phyloP scores from a whole-genome alignment of 139 green algal genomes.

The Coelastrella sp. region DNA sequence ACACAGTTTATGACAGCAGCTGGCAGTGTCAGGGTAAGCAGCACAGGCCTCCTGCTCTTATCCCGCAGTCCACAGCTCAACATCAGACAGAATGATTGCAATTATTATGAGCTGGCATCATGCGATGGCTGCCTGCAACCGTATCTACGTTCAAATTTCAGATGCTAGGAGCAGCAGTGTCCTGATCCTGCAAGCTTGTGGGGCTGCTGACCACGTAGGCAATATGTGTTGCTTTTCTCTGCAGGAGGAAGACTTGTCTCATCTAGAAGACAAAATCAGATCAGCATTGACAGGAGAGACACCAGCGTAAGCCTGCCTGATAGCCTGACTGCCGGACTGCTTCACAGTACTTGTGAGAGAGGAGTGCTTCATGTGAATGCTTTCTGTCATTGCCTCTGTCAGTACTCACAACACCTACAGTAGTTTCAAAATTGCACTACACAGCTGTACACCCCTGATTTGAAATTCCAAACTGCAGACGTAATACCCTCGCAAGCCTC shows the following conservation, averaged over 20 bases:
- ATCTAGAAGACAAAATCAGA: constrained; percentile 50
- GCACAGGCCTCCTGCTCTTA: not conserved
- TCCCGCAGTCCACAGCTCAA: not conserved
- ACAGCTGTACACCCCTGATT: not conserved
- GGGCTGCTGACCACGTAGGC: not conserved
- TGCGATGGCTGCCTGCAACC: not conserved
- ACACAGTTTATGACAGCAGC: constrained; percentile 48
- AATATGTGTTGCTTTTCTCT: not conserved
- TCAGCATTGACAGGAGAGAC: constrained; percentile 43
- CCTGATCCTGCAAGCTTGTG: no score
- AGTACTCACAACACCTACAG: not conserved
- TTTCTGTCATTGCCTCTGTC: not conserved
- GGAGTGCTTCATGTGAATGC: not conserved
- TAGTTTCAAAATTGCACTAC: not conserved
- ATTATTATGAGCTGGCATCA: not conserved
- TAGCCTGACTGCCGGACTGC: no score
- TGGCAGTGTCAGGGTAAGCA: constrained; percentile 48
- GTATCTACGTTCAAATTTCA: not conserved
- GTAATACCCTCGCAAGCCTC: constrained; percentile 48
- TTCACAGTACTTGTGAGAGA: no score
- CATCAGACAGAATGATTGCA: not conserved
- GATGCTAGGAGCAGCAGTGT: not conserved
- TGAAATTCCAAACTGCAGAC: not conserved
- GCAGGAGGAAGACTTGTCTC: constrained; percentile 55
- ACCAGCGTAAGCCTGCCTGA: constrained; percentile 20